Evolutionary conservation across 305 asterid genomes (phyloP).

Genomic region (Petunia hybrid): DNA sequence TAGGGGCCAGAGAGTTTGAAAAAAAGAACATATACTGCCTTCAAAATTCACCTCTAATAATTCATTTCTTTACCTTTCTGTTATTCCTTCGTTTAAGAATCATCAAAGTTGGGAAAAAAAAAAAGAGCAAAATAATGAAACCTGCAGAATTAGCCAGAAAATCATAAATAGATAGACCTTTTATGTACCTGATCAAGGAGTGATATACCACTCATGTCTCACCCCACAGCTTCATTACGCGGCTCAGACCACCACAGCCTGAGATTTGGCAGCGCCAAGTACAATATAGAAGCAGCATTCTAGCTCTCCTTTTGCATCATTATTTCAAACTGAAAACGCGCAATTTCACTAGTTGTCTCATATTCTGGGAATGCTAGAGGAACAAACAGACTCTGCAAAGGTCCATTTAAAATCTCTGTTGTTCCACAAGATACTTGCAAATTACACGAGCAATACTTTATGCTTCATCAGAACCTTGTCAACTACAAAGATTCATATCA

Average conservation of each 20-base stretch:
- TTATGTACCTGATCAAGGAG: neutral
- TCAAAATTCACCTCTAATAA: neutral
- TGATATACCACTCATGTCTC: neutral
- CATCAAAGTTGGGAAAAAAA: neutral
- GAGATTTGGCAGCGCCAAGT: neutral
- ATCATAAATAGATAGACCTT: neutral
- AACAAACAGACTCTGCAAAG: neutral
- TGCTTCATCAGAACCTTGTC: neutral
- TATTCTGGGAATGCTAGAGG: neutral
- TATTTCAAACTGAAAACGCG: neutral
- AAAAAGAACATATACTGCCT: neutral
- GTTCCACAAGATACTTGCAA: neutral
- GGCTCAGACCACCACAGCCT: constrained; percentile 5
- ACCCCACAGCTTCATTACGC: neutral
- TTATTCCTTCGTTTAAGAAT: neutral
- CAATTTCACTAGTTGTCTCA: neutral
- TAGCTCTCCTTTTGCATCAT: neutral
- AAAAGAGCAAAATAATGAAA: neutral
- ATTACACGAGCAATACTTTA: neutral
- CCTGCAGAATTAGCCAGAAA: neutral
- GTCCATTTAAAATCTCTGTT: neutral
- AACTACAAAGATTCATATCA: neutral
- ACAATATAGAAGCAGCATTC: neutral
- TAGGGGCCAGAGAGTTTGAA: neutral
- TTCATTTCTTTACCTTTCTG: neutral